Conservation (phyloP, 768 basidiomycete genomes). For the Tricholoma sp. region DNA sequence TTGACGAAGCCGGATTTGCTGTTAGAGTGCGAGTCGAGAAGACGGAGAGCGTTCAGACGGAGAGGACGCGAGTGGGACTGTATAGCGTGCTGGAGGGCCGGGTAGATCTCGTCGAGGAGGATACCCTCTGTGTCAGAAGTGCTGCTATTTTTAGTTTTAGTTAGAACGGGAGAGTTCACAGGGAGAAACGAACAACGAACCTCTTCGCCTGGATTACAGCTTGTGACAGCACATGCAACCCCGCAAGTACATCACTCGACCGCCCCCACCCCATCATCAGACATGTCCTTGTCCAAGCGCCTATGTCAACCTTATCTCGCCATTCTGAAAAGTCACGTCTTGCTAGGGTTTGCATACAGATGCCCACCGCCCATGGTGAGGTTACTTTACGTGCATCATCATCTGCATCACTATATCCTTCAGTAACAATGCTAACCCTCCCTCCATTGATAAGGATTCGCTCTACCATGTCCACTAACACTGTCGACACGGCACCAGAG, state of each 20-base stretch:
- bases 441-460: constrained; percentile 24
- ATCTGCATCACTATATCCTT: constrained; percentile 18
- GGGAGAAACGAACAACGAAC: constrained; percentile 25
- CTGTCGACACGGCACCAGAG: constrained; percentile 34
- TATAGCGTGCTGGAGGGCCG: constrained; percentile 46
- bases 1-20: constrained; percentile 40
- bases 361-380: constrained; percentile 48
- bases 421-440: background rate
- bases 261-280: constrained; percentile 61
- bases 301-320: constrained; percentile 41
- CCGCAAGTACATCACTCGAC: constrained; percentile 52
- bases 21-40: constrained; percentile 32
- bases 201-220: constrained; percentile 19
- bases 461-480: constrained; percentile 42
- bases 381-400: constrained; percentile 14
- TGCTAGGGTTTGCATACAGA: constrained; percentile 52
- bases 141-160: constrained; percentile 12
- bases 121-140: constrained; percentile 20
- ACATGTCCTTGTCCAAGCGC: constrained; percentile 41
- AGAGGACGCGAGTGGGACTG: constrained; percentile 69
- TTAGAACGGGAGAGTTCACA: background rate
- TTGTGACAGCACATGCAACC: constrained; percentile 43
- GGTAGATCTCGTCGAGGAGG: constrained; percentile 47
- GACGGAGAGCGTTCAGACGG: constrained; percentile 58
- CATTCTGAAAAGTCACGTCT: constrained; percentile 40